phyloP scores from a whole-genome alignment of 2,329 filamentous ascomycete genomes.

The Alternaria sp. region DNA sequence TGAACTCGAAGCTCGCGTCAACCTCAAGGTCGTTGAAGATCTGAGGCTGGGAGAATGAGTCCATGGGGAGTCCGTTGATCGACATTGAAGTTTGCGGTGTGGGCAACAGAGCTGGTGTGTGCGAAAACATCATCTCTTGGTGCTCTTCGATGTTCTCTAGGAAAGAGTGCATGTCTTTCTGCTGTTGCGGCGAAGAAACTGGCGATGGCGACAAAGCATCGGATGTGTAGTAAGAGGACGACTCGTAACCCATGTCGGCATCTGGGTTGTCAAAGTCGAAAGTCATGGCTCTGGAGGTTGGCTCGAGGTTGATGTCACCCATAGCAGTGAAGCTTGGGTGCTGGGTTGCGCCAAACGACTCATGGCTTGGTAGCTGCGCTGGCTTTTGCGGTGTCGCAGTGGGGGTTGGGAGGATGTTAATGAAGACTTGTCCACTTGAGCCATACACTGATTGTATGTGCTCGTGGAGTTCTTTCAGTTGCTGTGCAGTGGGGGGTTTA shows the following conservation, averaged over 20 bases:
- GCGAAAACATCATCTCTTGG: conserved; percentile 42
- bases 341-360: conserved; percentile 61
- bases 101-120: conserved; percentile 37
- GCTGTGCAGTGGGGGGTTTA: conserved; percentile 48
- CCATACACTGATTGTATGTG: conserved; percentile 55
- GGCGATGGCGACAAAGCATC: conserved; percentile 57
- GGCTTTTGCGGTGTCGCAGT: conserved; percentile 56
- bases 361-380: conserved; percentile 48
- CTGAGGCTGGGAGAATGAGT: conserved; percentile 27
- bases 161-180: conserved; percentile 43
- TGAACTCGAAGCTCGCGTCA: conserved; percentile 72
- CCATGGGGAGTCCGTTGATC: conserved; percentile 23
- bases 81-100: conserved; percentile 30
- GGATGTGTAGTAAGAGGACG: conserved; percentile 58
- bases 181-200: conserved; percentile 44
- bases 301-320: conserved; percentile 53
- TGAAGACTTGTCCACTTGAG: conserved; percentile 50
- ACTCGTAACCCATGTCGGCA: conserved; percentile 55
- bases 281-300: conserved; percentile 47
- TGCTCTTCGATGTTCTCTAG: conserved; percentile 45
- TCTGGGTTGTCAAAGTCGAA: conserved; percentile 51
- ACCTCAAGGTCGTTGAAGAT: conserved; percentile 57
- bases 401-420: conserved; percentile 60
- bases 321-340: conserved; percentile 65
- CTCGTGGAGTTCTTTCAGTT: conserved; percentile 52